These are phyloP conservation scores for Parascedosporium putredinis DNA, from an alignment of 2,329 filamentous ascomycete species.

Conservation along the genomic window DNA sequence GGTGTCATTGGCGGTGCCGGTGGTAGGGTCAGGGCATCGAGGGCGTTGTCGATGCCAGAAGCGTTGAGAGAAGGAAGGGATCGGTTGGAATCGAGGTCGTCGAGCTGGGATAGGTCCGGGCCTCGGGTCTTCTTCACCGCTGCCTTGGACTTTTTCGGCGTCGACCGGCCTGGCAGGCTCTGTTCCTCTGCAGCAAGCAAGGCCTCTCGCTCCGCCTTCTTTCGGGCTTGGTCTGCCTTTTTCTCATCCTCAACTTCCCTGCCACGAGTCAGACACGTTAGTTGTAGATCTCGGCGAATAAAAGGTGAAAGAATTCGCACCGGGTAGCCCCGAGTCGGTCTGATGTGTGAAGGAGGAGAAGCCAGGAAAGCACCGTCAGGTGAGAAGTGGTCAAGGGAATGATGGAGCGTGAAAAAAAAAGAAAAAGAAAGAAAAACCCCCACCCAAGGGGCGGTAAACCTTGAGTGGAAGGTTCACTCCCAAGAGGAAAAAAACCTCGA, in stretches of 20 bases:
- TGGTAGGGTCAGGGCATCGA: slow-evolving; percentile 70
- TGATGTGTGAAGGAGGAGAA: no score
- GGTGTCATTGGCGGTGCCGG: slow-evolving; percentile 35
- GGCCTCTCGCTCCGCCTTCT: slow-evolving; percentile 88
- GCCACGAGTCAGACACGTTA: slow-evolving; percentile 3
- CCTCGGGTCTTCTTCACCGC: slow-evolving; percentile 62
- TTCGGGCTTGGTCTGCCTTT: slow-evolving; percentile 69
- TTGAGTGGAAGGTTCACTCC: no score
- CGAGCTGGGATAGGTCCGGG: slow-evolving; percentile 66
- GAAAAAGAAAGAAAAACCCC: no score
- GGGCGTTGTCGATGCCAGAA: slow-evolving; percentile 82
- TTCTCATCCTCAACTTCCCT: slow-evolving; percentile 80
- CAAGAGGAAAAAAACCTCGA: not conserved
- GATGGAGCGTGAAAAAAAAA: no score
- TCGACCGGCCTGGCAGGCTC: slow-evolving; percentile 42
- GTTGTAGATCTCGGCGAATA: not conserved
- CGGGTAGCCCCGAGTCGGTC: no score
- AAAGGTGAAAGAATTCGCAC: not conserved
- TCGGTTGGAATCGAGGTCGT: slow-evolving; percentile 36
- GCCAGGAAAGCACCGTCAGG: no score
- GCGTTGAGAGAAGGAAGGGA: slow-evolving; percentile 59
- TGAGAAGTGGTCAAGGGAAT: no score
- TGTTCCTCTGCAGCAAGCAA: slow-evolving; percentile 75
- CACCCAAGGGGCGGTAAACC: no score
- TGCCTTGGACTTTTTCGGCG: slow-evolving; percentile 57